Evolutionary conservation across 768 basidiomycete genomes (phyloP).

Genomic region (Hygrocybe coccinea): DNA sequence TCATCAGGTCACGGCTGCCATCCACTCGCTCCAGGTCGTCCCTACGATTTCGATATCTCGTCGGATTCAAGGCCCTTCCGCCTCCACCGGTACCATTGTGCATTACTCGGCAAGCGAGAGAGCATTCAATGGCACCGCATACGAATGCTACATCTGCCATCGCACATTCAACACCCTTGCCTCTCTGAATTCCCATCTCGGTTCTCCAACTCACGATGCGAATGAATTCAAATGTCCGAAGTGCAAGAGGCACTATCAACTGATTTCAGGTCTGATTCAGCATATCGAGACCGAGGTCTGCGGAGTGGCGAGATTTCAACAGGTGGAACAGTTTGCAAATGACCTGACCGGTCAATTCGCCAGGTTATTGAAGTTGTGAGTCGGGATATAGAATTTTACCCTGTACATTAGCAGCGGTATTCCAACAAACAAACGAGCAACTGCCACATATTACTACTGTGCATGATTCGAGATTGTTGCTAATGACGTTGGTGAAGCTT

Average conservation of each 20-base stretch:
- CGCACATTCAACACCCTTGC: conserved; percentile 27
- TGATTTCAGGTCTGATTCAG: conserved; percentile 40
- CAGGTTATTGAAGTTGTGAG: conserved; percentile 16
- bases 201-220: conserved; percentile 36
- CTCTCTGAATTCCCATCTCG: conserved; percentile 33
- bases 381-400: background rate
- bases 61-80: conserved; percentile 21
- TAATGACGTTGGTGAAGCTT: no score
- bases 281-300: conserved; percentile 42
- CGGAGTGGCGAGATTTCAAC: conserved; percentile 29
- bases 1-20: conserved; percentile 33
- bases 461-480: no score
- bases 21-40: conserved; percentile 29
- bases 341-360: conserved; percentile 28
- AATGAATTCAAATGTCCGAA: conserved; percentile 43
- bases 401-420: no score
- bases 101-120: conserved; percentile 25
- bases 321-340: conserved; percentile 26
- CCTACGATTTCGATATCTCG: conserved; percentile 33
- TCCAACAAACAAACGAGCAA: no score
- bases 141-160: conserved; percentile 40
- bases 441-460: no score
- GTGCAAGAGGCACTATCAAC: conserved; percentile 32
- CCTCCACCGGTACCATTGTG: conserved; percentile 21
- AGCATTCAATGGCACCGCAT: conserved; percentile 38